phyloP scores from a whole-genome alignment of 495 filamentous ascomycete species.

The Penicillium angulare region DNA sequence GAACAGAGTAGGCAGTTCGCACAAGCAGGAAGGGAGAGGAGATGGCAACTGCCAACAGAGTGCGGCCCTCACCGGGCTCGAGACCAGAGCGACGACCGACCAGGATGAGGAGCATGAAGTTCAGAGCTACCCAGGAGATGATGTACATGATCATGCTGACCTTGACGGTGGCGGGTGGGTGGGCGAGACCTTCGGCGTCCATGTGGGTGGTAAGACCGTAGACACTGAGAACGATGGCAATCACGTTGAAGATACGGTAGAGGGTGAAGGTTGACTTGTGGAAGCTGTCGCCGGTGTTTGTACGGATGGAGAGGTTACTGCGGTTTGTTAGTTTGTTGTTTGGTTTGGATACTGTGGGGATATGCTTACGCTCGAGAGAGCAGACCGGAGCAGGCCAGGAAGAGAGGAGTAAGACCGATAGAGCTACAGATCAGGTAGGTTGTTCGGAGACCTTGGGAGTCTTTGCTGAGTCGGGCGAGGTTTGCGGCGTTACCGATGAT shows the following conservation, averaged over 20 bases:
- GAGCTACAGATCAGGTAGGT: constrained; percentile 27
- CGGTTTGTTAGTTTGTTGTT: not conserved
- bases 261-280: constrained; percentile 16
- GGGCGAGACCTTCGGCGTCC: constrained; percentile 8
- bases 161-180: constrained; percentile 21
- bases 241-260: constrained; percentile 22
- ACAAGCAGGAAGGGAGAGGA: constrained; percentile 40
- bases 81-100: constrained; percentile 11
- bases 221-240: constrained; percentile 22
- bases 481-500: constrained; percentile 36
- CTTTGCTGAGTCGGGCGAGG: constrained; percentile 34
- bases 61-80: constrained; percentile 32
- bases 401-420: constrained; percentile 27
- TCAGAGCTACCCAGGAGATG: constrained; percentile 12
- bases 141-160: constrained; percentile 23
- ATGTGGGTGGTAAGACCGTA: constrained; percentile 23
- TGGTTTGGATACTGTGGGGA: not conserved
- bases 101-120: no score
- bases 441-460: constrained; percentile 19
- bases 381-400: constrained; percentile 22
- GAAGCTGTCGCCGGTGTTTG: constrained; percentile 14
- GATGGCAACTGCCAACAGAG: constrained; percentile 33
- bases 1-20: constrained; percentile 35
- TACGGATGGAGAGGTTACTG: constrained; percentile 24
- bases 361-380: constrained; percentile 30